A percentile compares a stretch with the other conserved stretches of the same genome.
phyloP scores from a whole-genome alignment of 1,139 yeast species.

The Sugiyamaella neomexicana region DNA sequence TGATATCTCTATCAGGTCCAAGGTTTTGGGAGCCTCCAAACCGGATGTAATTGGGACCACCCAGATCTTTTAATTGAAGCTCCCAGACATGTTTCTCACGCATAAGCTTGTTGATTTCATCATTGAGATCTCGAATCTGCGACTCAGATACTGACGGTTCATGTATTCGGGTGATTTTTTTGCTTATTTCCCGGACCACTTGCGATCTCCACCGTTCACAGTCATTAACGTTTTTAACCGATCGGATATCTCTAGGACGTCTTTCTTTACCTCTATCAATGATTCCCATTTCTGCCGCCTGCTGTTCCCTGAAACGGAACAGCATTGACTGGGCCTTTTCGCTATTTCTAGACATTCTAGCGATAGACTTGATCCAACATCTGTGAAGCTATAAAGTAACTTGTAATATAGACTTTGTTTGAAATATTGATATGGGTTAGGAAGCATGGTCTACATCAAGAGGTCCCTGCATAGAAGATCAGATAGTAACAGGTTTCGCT shows the following conservation, averaged over 20 bases:
- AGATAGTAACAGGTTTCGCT: too few species aligned
- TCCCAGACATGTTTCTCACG: slow-evolving; percentile 79
- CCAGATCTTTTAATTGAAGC: slow-evolving; percentile 61
- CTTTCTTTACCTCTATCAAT: slow-evolving; percentile 48
- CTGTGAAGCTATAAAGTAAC: neutral
- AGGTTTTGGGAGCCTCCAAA: slow-evolving; percentile 19
- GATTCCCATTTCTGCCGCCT: slow-evolving; percentile 60
- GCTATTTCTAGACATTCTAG: slow-evolving; percentile 68
- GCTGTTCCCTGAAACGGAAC: slow-evolving; percentile 62
- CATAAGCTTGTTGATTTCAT: slow-evolving; percentile 66
- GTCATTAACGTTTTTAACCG: slow-evolving; percentile 57
- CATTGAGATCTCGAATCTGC: slow-evolving; percentile 73
- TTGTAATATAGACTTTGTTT: neutral
- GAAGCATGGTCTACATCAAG: neutral
- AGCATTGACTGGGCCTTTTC: slow-evolving; percentile 76
- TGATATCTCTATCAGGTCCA: slow-evolving; percentile 1
- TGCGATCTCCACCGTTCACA: slow-evolving; percentile 80
- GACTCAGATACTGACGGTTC: slow-evolving; percentile 59
- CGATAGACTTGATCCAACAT: neutral
- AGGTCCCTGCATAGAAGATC: neutral
- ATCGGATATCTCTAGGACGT: slow-evolving; percentile 62
- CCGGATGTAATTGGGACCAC: slow-evolving; percentile 63
- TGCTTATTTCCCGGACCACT: slow-evolving; percentile 63
- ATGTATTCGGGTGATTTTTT: slow-evolving; percentile 61
- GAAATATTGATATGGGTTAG: slow-evolving; percentile 1